These are phyloP conservation scores for Colletotrichum sp. DNA, from an alignment of 2,329 filamentous ascomycete species.

Conservation along the genomic window DNA sequence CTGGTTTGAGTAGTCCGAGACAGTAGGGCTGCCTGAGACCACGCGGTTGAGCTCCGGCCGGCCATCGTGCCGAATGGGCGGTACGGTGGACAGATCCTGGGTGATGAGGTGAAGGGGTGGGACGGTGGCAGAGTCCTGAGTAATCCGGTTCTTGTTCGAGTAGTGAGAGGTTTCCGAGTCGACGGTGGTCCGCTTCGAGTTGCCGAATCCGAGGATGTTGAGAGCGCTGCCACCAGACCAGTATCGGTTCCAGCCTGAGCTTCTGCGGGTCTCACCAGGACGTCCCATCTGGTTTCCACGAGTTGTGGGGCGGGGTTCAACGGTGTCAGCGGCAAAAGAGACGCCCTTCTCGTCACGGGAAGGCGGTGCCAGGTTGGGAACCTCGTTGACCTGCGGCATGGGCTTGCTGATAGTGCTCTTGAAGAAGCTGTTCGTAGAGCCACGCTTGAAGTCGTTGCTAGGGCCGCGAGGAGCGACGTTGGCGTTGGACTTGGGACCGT, in stretches of 20 bases:
- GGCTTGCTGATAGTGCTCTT: slow-evolving; percentile 69
- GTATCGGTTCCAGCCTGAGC: slow-evolving; percentile 79
- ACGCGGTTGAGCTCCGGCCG: slow-evolving; percentile 70
- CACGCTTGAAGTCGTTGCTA: slow-evolving; percentile 62
- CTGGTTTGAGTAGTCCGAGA: slow-evolving; percentile 62
- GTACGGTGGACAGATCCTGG: slow-evolving; percentile 70
- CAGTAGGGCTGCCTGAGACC: slow-evolving; percentile 71
- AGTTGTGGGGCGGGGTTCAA: slow-evolving; percentile 41
- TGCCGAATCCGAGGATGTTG: slow-evolving; percentile 67
- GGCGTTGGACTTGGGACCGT: slow-evolving; percentile 39
- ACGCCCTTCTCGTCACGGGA: slow-evolving; percentile 43
- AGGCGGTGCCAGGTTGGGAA: slow-evolving; percentile 29
- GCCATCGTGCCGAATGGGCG: slow-evolving; percentile 69
- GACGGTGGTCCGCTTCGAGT: slow-evolving; percentile 54
- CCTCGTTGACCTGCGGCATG: slow-evolving; percentile 50
- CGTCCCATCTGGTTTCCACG: slow-evolving; percentile 29
- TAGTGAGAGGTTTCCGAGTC: slow-evolving; percentile 65
- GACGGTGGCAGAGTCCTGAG: slow-evolving; percentile 72
- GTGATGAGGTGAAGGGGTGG: slow-evolving; percentile 69
- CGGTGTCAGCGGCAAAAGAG: slow-evolving; percentile 37
- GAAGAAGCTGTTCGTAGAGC: slow-evolving; percentile 59
- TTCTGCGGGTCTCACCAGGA: slow-evolving; percentile 58
- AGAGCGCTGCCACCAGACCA: slow-evolving; percentile 76
- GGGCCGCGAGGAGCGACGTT: slow-evolving; percentile 24
- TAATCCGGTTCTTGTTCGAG: slow-evolving; percentile 55